These are phyloP conservation scores for Geotrichum reessii DNA, from an alignment of 1,139 yeast genomes.

Conservation along the genomic window DNA sequence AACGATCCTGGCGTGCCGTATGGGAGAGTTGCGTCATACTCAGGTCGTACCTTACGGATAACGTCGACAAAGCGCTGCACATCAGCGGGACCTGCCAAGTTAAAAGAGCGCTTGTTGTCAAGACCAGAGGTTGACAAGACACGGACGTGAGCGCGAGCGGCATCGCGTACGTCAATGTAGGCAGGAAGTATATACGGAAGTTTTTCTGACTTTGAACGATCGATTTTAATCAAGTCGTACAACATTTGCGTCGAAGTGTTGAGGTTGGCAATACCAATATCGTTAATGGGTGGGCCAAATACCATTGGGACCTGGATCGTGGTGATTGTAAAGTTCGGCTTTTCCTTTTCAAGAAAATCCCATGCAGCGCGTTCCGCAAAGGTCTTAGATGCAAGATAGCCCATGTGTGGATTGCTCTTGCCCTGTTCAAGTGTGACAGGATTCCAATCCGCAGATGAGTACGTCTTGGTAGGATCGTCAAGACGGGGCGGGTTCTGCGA, in stretches of 20 bases:
- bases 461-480: conserved; percentile 24
- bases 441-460: conserved; percentile 39
- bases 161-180: conserved; percentile 17
- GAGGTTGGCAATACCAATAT: conserved; percentile 25
- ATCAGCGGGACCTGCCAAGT: conserved; percentile 35
- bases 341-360: conserved; percentile 38
- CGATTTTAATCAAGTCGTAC: neutral
- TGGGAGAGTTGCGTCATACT: conserved; percentile 10
- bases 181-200: conserved; percentile 7
- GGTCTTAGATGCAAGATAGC: conserved; percentile 36
- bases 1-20: conserved; percentile 13
- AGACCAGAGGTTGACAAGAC: conserved; percentile 26
- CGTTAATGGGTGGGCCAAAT: conserved; percentile 42
- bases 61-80: conserved; percentile 35
- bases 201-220: conserved; percentile 1
- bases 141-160: conserved; percentile 14
- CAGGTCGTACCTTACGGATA: conserved; percentile 28
- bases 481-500: conserved; percentile 9
- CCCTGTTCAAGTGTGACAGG: conserved; percentile 37
- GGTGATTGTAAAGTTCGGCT: conserved; percentile 38
- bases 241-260: conserved; percentile 29
- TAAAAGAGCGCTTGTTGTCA: conserved; percentile 39
- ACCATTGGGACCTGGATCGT: conserved; percentile 44
- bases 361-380: conserved; percentile 43
- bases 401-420: conserved; percentile 26